Conservation (phyloP, 495 filamentous ascomycete species). For the Xylaria palmicola region DNA sequence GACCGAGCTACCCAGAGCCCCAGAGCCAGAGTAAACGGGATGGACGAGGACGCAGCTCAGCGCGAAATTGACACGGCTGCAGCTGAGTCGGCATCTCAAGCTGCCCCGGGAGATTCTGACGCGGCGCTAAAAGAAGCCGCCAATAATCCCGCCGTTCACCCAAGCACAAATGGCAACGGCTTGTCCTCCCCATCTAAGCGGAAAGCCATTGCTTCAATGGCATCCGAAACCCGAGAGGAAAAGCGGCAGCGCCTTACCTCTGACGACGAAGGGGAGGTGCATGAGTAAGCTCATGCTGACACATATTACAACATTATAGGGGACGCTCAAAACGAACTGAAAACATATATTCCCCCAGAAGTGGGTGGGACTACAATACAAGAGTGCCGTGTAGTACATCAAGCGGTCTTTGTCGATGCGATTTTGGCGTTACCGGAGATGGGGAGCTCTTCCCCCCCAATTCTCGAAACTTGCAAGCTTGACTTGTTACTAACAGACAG, state of each 20-base stretch:
- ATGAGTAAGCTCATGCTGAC: slow-evolving; percentile 19
- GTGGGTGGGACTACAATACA: not conserved
- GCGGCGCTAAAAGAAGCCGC: slow-evolving; percentile 46
- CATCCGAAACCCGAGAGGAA: slow-evolving; percentile 25
- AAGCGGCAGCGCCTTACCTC: slow-evolving; percentile 29
- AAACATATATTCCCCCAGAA: not conserved
- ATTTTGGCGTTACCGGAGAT: too few relatives aligned
- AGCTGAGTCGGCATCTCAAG: slow-evolving; percentile 34
- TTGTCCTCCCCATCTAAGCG: slow-evolving; percentile 32
- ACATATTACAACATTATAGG: too few relatives aligned
- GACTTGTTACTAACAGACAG: not conserved
- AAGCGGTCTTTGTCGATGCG: not conserved
- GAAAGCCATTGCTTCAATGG: slow-evolving; percentile 29
- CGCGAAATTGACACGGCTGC: slow-evolving; percentile 27
- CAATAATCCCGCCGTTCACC: slow-evolving; percentile 43
- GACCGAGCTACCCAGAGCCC: slow-evolving; percentile 41
- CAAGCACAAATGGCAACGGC: slow-evolving; percentile 29
- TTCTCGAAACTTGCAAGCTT: not conserved
- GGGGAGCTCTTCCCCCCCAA: not conserved
- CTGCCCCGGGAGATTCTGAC: slow-evolving; percentile 43
- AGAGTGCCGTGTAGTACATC: not conserved
- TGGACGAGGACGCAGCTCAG: slow-evolving; percentile 33
- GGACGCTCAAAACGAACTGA: not conserved
- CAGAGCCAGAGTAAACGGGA: slow-evolving; percentile 30
- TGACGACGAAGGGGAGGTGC: slow-evolving; percentile 33